Conservation (phyloP, 1,284 basidiomycete genomes). For the Pseudozyma tsukubaensis region DNA sequence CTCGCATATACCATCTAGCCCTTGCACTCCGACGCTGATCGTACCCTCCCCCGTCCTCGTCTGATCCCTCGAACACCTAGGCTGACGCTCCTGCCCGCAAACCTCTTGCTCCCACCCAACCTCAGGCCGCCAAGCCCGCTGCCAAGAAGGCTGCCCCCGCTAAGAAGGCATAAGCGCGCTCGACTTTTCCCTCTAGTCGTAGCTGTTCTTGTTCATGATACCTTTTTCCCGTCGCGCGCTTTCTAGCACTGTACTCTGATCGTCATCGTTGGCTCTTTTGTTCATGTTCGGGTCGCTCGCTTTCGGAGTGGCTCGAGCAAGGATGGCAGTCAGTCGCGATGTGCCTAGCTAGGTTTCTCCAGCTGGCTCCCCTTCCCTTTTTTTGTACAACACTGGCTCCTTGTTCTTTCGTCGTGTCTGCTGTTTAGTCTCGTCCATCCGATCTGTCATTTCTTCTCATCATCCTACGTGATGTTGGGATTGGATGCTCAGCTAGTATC, state of each 20-base stretch:
- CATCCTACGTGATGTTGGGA: not conserved
- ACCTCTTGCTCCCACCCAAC: slow-evolving; percentile 52
- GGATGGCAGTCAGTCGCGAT: slow-evolving; percentile 1
- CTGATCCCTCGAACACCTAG: slow-evolving; percentile 32
- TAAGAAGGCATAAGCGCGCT: slow-evolving; percentile 52
- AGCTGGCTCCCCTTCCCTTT: slow-evolving; percentile 8
- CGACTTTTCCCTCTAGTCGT: slow-evolving; percentile 11
- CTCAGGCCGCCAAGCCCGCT: slow-evolving; percentile 63
- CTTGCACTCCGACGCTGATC: slow-evolving; percentile 40
- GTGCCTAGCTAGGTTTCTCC: slow-evolving; percentile 24
- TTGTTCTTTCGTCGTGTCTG: slow-evolving; percentile 35
- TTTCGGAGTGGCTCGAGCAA: slow-evolving; percentile 1
- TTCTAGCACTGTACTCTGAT: slow-evolving; percentile 34
- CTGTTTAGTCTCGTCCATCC: slow-evolving; percentile 19
- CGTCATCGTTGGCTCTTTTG: slow-evolving; percentile 10
- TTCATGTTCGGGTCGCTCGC: not conserved
- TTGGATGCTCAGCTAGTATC: not conserved
- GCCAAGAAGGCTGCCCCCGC: slow-evolving; percentile 64
- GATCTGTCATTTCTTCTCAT: slow-evolving; percentile 2
- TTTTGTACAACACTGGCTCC: slow-evolving; percentile 49
- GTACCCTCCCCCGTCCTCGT: slow-evolving; percentile 4
- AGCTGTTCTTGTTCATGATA: slow-evolving; percentile 34
- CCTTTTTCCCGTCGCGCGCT: slow-evolving; percentile 33
- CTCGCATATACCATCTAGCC: slow-evolving; percentile 1
- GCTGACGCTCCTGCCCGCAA: slow-evolving; percentile 51